Conservation (phyloP, 441 rosid genomes). For the Theobroma grandiflorum region DNA sequence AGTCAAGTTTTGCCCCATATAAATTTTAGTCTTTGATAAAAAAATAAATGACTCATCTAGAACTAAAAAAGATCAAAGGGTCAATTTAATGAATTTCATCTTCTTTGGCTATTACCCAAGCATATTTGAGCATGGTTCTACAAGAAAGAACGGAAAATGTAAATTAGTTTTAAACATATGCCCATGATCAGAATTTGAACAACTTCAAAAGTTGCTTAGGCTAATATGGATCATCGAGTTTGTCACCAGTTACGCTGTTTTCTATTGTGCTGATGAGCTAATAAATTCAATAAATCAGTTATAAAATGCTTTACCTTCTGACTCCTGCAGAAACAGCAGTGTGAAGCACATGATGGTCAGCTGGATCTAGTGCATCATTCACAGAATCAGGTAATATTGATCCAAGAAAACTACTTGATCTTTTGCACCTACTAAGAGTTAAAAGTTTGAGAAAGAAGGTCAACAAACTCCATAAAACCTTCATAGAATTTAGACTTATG, state of each 20-base stretch:
- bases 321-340: constrained; percentile 69
- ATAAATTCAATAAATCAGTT: not conserved
- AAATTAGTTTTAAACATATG: constrained; percentile 8
- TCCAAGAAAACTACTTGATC: constrained; percentile 77
- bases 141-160: not conserved
- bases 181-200: not conserved
- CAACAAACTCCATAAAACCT: constrained; percentile 15
- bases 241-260: not conserved
- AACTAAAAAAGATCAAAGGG: constrained; percentile 3
- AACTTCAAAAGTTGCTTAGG: not conserved
- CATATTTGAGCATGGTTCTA: not conserved
- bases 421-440: constrained; percentile 53
- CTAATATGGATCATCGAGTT: not conserved
- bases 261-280: not conserved
- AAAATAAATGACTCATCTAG: constrained; percentile 1
- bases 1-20: not conserved
- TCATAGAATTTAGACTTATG: constrained; percentile 3
- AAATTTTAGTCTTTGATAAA: not conserved
- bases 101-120: constrained; percentile 15
- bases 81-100: not conserved
- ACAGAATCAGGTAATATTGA: constrained; percentile 81
- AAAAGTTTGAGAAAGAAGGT: constrained; percentile 26
- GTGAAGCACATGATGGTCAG: constrained; percentile 79
- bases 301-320: constrained; percentile 60
- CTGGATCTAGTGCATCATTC: constrained; percentile 82